Conservation (phyloP, 768 basidiomycete genomes). For the Cyclocybe cylindracea region DNA sequence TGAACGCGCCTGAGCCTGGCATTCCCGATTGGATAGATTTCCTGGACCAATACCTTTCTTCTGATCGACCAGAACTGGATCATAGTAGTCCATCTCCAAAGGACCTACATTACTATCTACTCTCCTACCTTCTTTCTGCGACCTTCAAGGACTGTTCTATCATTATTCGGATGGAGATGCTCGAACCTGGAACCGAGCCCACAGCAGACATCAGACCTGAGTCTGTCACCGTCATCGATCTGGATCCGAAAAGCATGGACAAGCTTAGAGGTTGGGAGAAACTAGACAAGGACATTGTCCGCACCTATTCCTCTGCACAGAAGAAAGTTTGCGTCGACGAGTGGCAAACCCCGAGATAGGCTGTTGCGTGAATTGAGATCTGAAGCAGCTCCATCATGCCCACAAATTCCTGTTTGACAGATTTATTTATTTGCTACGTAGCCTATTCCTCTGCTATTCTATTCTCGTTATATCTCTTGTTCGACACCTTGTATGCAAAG, state of each 20-base stretch:
- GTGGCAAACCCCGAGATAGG: conserved; percentile 8
- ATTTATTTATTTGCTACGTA: too few relatives aligned
- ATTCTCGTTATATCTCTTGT: too few relatives aligned
- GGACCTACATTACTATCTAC: conserved; percentile 60
- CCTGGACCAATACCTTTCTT: conserved; percentile 49
- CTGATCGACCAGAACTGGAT: conserved; percentile 29
- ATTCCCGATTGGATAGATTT: conserved; percentile 70
- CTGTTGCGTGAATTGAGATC: background rate
- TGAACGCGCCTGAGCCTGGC: conserved; percentile 48
- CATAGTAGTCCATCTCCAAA: conserved; percentile 38
- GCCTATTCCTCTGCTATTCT: too few relatives aligned
- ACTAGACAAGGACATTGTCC: conserved; percentile 66
- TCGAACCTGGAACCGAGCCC: conserved; percentile 18
- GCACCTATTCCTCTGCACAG: conserved; percentile 16
- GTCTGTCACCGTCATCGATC: conserved; percentile 74
- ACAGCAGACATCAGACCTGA: conserved; percentile 16
- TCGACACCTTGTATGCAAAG: too few relatives aligned
- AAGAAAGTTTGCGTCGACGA: conserved; percentile 36
- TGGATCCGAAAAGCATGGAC: conserved; percentile 76
- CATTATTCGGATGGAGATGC: conserved; percentile 36
- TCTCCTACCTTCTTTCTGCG: conserved; percentile 85
- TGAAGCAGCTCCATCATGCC: too few relatives aligned
- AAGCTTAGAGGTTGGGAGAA: conserved; percentile 71
- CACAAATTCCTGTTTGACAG: too few relatives aligned
- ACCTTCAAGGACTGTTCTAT: conserved; percentile 96